These are phyloP conservation scores for Colletotrichum simmondsii DNA, from an alignment of 2,329 filamentous ascomycete genomes.

Conservation along the genomic window DNA sequence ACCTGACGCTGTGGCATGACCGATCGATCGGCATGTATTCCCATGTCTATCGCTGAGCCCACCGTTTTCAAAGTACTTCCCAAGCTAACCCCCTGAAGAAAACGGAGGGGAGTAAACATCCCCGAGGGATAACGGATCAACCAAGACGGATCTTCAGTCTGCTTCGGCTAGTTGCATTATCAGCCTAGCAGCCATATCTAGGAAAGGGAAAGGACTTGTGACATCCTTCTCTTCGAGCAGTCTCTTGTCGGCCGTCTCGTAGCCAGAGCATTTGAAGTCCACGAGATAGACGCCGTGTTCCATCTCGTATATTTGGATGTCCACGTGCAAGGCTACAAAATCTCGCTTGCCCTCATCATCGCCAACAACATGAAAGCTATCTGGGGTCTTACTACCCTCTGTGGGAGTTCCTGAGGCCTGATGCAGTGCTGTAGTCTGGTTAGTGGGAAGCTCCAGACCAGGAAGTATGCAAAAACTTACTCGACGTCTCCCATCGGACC, in stretches of 20 bases:
- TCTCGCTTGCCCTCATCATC: slow-evolving; percentile 61
- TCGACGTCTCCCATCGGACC: slow-evolving; percentile 87
- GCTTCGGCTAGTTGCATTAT: slow-evolving; percentile 93
- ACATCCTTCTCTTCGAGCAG: slow-evolving; percentile 92
- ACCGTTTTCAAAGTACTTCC: slow-evolving; percentile 21
- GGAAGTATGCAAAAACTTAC: slow-evolving; percentile 64
- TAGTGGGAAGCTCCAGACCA: slow-evolving; percentile 45
- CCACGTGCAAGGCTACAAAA: slow-evolving; percentile 91
- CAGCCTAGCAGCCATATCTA: slow-evolving; percentile 90
- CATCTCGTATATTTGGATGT: slow-evolving; percentile 96
- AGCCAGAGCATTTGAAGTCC: slow-evolving; percentile 98
- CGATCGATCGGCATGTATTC: slow-evolving; percentile 5
- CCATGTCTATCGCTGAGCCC: slow-evolving; percentile 22
- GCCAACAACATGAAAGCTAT: slow-evolving; percentile 52
- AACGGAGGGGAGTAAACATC: slow-evolving; percentile 16
- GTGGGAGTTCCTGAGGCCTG: slow-evolving; percentile 43
- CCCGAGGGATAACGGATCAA: slow-evolving; percentile 4
- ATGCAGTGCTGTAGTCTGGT: slow-evolving; percentile 49
- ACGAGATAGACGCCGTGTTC: slow-evolving; percentile 94
- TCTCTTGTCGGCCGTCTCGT: slow-evolving; percentile 82
- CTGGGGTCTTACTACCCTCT: slow-evolving; percentile 39
- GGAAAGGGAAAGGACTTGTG: slow-evolving; percentile 93
- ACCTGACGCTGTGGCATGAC: slow-evolving; percentile 25
- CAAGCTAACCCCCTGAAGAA: slow-evolving; percentile 2
- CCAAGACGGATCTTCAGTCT: slow-evolving; percentile 55